Base-by-base conservation (phyloP, 306 rosid genomes). In the Fagus crenata region DNA sequence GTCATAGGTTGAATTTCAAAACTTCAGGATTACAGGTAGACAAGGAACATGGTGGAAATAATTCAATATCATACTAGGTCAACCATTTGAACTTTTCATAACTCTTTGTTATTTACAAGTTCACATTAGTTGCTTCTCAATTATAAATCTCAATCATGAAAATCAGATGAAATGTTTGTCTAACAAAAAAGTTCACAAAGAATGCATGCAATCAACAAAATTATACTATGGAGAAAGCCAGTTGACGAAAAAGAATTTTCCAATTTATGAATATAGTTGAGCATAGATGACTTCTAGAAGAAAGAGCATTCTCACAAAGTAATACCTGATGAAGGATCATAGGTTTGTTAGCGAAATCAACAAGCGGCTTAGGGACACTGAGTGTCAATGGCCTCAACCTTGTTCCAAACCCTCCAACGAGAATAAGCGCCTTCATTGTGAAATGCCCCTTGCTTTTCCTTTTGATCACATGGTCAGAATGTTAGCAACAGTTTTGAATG, bases 341-440 rank as follows among this genome's bases (percentile, higher is more conserved):
- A 71, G 99, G 99, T 78, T 96, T 96, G 84, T 96, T 96, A 58
- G 97, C 99, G 77, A 96, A 96, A 83, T 96, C 99, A 85, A 96
- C 99, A 81, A 96, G 99, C 67, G 99, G 99, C 92, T 96, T 96
- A 35, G 99, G 99, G 69, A 96, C 35, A 84, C 98, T 96, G 72
- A 96, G 98, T 77, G 99, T 96, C 93, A 96, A 82, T 80, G 99
- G 99, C 94, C 99, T 93, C 94, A 96, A 70, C 77, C 99, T 92
- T 61, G 99, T 96, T 79, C 99, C 99, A 78, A 96, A 96, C 53
- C 99, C 99, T 69, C 99, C 99, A 54, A 96, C 99, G 5, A 96
- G 90, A 91, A 96, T 96, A 67, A 96, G 83, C 4, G 99, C 99
- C 96, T 91, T 96, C 99, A 96, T 96, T 76, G 81, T 86, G 87